Evolutionary conservation across 768 basidiomycete species (phyloP).

Genomic region (Lactarius akahatsu): DNA sequence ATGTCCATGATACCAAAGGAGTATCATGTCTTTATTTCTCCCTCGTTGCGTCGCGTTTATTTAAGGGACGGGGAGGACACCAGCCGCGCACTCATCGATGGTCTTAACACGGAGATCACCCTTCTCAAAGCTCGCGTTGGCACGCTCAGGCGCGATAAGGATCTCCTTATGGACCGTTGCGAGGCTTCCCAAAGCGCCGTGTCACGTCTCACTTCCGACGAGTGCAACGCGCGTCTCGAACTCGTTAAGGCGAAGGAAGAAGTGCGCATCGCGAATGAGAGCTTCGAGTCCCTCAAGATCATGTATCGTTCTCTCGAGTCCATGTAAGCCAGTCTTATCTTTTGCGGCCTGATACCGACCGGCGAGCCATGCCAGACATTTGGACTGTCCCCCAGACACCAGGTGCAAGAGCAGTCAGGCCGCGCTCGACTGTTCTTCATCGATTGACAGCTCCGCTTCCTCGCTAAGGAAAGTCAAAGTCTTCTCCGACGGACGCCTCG

Average conservation of each 20-base stretch:
- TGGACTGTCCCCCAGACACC: neutral
- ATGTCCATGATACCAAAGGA: conserved; percentile 19
- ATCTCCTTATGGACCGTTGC: conserved; percentile 12
- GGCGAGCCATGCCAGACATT: neutral
- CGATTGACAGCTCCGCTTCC: neutral
- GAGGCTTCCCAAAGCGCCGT: conserved; percentile 8
- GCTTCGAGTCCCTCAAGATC: neutral
- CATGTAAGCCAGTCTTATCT: conserved; percentile 3
- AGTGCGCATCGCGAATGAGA: neutral
- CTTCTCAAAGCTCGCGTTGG: conserved; percentile 8
- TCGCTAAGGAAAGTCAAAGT: neutral
- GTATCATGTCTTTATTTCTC: conserved; percentile 19
- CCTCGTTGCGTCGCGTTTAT: conserved; percentile 24
- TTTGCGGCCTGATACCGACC: neutral
- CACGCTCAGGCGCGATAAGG: conserved; percentile 20
- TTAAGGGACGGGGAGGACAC: neutral
- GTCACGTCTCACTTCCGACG: conserved; percentile 5
- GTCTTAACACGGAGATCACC: conserved; percentile 9
- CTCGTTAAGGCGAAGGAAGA: conserved; percentile 5
- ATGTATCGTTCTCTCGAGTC: neutral
- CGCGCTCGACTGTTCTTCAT: conserved; percentile 11
- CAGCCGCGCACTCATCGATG: neutral
- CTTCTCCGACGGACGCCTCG: neutral
- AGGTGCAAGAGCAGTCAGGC: conserved; percentile 18
- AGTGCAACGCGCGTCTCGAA: conserved; percentile 16